Evolutionary conservation across 2,329 filamentous ascomycete genomes (phyloP), one percentile per base, ranked within the genome.

Genomic region (Ceratocystis eucalypticola): DNA sequence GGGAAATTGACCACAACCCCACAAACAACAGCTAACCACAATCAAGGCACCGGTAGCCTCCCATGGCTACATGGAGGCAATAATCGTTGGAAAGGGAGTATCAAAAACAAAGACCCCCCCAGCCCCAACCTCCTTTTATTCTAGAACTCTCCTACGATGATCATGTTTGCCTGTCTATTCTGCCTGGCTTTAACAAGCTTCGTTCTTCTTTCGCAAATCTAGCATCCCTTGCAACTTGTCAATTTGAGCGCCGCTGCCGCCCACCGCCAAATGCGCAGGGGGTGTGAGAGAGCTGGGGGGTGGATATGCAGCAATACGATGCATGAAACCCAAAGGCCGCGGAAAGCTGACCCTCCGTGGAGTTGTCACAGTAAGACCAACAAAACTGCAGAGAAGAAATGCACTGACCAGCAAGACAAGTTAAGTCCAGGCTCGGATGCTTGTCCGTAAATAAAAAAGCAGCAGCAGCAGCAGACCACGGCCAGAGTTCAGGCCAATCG

Each of bases 331-430:
- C 20, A 30, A 55, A 55, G 8, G 6, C 50, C 50, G 50, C 50
- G 50, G 50, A 17, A 55, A 55, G 50, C 22, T 59, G 62, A 12
- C 55, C 57, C 28, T 69, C 67, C 5, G 65, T 53, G 62, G 46
- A n/a, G 20, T 20, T 20, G n/a, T 17, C n/a, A 20, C n/a, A 20
- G n/a, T 20, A 48, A 28, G 50, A 55, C 10, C 33, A 25, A 6
- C 15, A 55, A 25, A 28, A 22, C 50, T 22, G 20, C 20, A 55
- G 3, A 55, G 12, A 22, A 55, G 5, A 55, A 55, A 55, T 30
- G 50, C 50, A 55, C 25, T 25, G 50, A 30, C 50, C 25, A 28
- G 12, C 22, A 55, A 28, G 50, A 55, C 22, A 30, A 22, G 22
- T 22, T 22, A 22, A 25, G 50, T 25, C 48, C n/a, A 20, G n/a